Conservation (phyloP, 73 alveolate genomes). For the Tetrahymena malaccensis region DNA sequence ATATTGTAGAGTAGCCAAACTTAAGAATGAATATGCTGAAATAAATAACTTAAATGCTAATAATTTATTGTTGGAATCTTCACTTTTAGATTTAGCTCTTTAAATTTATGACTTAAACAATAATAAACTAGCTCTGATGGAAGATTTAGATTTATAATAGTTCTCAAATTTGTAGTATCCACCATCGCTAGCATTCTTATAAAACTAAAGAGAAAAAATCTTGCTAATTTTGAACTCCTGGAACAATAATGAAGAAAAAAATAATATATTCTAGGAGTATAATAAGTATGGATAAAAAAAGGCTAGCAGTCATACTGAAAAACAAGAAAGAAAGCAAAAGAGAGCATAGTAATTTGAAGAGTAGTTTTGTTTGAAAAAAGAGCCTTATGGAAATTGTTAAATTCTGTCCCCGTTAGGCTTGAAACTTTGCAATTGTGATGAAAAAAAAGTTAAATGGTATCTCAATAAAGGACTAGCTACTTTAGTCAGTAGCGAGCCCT, state of each 20-base stretch:
- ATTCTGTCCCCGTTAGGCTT: constrained; percentile 9
- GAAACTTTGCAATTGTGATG: constrained; percentile 31
- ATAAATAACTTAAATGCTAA: background rate
- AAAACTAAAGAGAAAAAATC: background rate
- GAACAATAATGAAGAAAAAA: background rate
- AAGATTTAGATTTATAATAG: background rate
- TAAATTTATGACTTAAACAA: background rate
- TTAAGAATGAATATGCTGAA: background rate
- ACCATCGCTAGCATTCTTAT: background rate
- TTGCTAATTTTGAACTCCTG: background rate
- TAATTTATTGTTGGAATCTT: background rate
- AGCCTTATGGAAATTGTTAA: constrained; percentile 33
- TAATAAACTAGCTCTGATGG: background rate
- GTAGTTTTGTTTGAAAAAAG: constrained; percentile 13
- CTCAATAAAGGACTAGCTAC: constrained; percentile 8
- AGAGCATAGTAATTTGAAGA: constrained; percentile 19
- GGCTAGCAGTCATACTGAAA: background rate
- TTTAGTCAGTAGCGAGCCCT: constrained; percentile 12
- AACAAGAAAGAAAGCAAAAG: constrained; percentile 7
- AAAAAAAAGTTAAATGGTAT: constrained; percentile 33
- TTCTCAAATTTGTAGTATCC: background rate
- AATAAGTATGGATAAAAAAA: background rate
- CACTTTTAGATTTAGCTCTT: background rate
- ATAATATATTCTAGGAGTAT: background rate
- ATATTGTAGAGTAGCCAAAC: background rate